These are phyloP conservation scores for Leishmania mexicana DNA, from an alignment of 208 protist genomes.

Conservation along the genomic window DNA sequence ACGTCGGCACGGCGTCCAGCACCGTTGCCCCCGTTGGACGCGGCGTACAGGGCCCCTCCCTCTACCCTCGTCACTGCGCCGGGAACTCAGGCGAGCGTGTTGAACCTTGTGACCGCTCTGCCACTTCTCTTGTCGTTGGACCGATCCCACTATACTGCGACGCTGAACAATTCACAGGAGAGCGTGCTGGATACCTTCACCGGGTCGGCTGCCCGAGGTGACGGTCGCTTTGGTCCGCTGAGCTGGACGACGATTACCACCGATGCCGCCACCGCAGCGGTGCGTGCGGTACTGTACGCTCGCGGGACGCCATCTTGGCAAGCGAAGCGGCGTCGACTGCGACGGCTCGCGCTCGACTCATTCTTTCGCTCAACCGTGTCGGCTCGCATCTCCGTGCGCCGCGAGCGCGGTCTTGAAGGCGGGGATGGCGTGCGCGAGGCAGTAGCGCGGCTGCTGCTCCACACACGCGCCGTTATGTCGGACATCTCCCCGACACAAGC, in stretches of 20 bases:
- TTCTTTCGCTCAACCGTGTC: constrained; percentile 24
- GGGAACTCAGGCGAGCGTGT: constrained; percentile 8
- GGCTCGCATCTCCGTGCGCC: constrained; percentile 12
- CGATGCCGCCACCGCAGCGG: constrained; percentile 23
- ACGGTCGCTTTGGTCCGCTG: neutral
- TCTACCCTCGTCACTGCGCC: neutral
- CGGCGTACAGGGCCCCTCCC: neutral
- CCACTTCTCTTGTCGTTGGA: constrained; percentile 34
- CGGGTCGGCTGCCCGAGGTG: neutral
- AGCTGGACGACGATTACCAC: neutral
- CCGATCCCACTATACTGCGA: constrained; percentile 7
- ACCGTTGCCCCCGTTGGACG: neutral
- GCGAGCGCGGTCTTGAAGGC: neutral
- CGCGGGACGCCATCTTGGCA: constrained; percentile 12
- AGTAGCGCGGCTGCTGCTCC: constrained; percentile 11
- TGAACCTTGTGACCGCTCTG: constrained; percentile 28
- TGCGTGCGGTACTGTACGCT: constrained; percentile 15
- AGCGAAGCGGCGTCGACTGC: constrained; percentile 16
- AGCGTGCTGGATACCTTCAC: neutral
- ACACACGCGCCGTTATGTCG: constrained; percentile 24
- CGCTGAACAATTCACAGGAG: constrained; percentile 5
- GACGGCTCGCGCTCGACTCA: constrained; percentile 21
- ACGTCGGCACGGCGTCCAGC: neutral
- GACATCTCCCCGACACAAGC: constrained; percentile 27
- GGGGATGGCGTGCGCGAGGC: constrained; percentile 17